These are phyloP conservation scores for Teratosphaeria epicoccoides DNA, from an alignment of 2,329 filamentous ascomycete genomes.

Conservation along the genomic window DNA sequence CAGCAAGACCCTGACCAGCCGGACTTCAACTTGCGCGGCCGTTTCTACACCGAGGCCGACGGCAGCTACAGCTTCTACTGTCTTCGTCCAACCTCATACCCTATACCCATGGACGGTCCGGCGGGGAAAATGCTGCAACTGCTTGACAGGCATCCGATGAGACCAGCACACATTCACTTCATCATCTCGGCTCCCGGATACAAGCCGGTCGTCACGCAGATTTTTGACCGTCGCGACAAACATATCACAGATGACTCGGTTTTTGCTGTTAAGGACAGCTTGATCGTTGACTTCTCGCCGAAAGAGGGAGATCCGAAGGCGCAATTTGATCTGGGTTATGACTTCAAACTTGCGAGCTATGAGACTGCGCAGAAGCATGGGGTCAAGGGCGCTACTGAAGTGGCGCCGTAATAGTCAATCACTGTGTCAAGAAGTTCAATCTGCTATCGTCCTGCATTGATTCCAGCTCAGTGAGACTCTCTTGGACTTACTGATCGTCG, in stretches of 20 bases:
- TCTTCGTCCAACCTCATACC: slow-evolving; percentile 38
- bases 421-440: background rate
- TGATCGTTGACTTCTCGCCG: slow-evolving; percentile 48
- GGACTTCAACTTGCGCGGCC: slow-evolving; percentile 64
- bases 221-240: slow-evolving; percentile 58
- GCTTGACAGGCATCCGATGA: slow-evolving; percentile 50
- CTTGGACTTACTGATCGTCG: too few species aligned
- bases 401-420: background rate
- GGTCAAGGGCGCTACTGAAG: slow-evolving; percentile 1
- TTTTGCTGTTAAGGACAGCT: slow-evolving; percentile 49
- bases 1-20: slow-evolving; percentile 62
- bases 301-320: slow-evolving; percentile 43
- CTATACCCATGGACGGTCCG: slow-evolving; percentile 46
- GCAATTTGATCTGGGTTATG: slow-evolving; percentile 43
- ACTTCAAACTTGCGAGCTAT: slow-evolving; percentile 19
- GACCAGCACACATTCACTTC: slow-evolving; percentile 53
- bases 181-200: slow-evolving; percentile 43
- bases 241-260: slow-evolving; percentile 51
- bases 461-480: too few species aligned
- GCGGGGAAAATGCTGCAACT: slow-evolving; percentile 48
- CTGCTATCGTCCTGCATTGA: background rate
- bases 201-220: slow-evolving; percentile 63
- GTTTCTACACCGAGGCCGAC: slow-evolving; percentile 55
- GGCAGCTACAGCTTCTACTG: slow-evolving; percentile 48
- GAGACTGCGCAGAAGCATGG: slow-evolving; percentile 1